phyloP scores from a whole-genome alignment of 116 monocot genomes.

The Cymodocea nodosa region DNA sequence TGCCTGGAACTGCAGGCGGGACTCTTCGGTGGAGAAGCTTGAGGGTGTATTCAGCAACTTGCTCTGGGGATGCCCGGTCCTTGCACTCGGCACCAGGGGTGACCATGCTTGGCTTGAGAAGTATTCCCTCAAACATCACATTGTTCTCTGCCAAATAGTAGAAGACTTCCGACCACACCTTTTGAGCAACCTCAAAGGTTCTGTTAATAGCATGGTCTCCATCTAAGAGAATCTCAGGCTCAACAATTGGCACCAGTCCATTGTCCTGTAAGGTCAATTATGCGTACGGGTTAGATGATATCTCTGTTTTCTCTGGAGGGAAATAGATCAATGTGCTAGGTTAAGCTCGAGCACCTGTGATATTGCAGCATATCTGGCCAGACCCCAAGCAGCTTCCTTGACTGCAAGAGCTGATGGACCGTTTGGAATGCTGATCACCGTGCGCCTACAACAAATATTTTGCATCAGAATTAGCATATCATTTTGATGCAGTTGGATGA shows the following conservation, averaged over 20 bases:
- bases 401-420: slow-evolving; percentile 64
- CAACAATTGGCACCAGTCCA: slow-evolving; percentile 54
- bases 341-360: slow-evolving; percentile 25
- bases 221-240: slow-evolving; percentile 66
- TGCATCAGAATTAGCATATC: too few species aligned
- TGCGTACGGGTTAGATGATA: neutral
- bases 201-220: slow-evolving; percentile 54
- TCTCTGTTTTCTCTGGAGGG: neutral
- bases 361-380: slow-evolving; percentile 66
- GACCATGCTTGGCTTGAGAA: slow-evolving; percentile 67
- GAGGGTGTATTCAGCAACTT: slow-evolving; percentile 52
- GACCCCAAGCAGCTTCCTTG: slow-evolving; percentile 81
- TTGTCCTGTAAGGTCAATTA: slow-evolving; percentile 30
- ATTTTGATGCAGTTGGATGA: too few species aligned
- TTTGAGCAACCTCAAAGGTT: slow-evolving; percentile 48
- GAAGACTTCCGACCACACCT: slow-evolving; percentile 57
- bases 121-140: slow-evolving; percentile 47
- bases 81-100: slow-evolving; percentile 67
- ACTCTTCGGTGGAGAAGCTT: slow-evolving; percentile 35
- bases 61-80: slow-evolving; percentile 39
- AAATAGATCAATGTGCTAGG: neutral
- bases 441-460: slow-evolving; percentile 20
- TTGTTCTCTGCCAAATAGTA: slow-evolving; percentile 59
- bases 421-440: slow-evolving; percentile 72
- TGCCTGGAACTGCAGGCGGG: slow-evolving; percentile 49